phyloP scores from a whole-genome alignment of 345 rosid species.

The Eutrema heterophyllum region DNA sequence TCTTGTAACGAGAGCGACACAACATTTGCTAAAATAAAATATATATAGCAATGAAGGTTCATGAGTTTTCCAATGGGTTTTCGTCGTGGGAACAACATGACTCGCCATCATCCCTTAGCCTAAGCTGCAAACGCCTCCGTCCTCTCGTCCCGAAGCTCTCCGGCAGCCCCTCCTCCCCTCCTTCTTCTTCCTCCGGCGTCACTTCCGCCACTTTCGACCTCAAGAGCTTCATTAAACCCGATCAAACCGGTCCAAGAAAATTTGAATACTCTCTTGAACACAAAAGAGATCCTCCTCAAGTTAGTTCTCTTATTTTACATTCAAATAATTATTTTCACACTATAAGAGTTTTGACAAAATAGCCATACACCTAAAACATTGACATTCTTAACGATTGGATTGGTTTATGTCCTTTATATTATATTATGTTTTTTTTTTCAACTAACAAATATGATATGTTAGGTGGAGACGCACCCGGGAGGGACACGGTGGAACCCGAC shows the following conservation, averaged over 20 bases:
- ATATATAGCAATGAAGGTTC: slow-evolving; percentile 22
- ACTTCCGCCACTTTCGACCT: slow-evolving; percentile 68
- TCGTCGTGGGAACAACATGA: slow-evolving; percentile 41
- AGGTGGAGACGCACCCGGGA: slow-evolving; percentile 92
- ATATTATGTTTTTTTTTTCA: neutral
- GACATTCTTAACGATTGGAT: neutral
- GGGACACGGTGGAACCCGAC: slow-evolving; percentile 99
- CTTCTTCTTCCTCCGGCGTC: slow-evolving; percentile 28
- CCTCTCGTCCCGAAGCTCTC: slow-evolving; percentile 81
- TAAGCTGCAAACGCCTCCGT: slow-evolving; percentile 84
- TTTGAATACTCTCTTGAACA: slow-evolving; percentile 38
- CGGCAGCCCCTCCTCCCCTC: slow-evolving; percentile 25
- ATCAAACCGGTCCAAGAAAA: slow-evolving; percentile 45
- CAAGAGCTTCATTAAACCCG: slow-evolving; percentile 82
- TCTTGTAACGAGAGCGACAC: slow-evolving; percentile 10
- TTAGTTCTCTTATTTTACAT: neutral
- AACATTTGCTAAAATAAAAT: neutral
- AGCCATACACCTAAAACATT: neutral
- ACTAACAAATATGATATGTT: neutral
- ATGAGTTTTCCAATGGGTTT: slow-evolving; percentile 61
- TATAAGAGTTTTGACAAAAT: neutral
- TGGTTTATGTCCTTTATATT: neutral
- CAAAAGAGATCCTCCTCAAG: slow-evolving; percentile 47
- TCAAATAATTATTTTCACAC: neutral
- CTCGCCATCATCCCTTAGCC: slow-evolving; percentile 64